phyloP scores from a whole-genome alignment of 192 early-diverging fungal genomes.

The Paraglomus occultum region DNA sequence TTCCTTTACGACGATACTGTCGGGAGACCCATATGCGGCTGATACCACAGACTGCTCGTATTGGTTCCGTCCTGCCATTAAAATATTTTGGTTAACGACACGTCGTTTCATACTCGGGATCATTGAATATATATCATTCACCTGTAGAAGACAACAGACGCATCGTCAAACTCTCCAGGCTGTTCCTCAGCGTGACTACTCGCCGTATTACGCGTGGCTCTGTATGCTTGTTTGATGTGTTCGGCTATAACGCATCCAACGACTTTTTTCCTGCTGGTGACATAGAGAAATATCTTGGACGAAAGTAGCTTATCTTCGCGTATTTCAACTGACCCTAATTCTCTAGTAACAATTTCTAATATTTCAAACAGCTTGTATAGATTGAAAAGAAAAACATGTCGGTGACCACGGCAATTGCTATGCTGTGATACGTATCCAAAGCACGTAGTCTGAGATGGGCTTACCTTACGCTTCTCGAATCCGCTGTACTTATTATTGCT shows the following conservation, averaged over 20 bases:
- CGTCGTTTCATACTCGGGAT: background rate
- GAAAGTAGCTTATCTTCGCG: conserved; percentile 31
- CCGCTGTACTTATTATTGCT: conserved; percentile 33
- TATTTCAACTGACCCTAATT: conserved; percentile 42
- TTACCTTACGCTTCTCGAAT: conserved; percentile 43
- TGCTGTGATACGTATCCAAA: background rate
- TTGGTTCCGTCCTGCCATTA: conserved; percentile 29
- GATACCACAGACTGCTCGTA: conserved; percentile 45
- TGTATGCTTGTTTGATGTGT: conserved; percentile 40
- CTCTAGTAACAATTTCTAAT: conserved; percentile 37
- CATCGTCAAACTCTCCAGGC: background rate
- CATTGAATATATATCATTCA: conserved; percentile 2
- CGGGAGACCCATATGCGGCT: conserved; percentile 47
- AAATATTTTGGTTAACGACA: background rate
- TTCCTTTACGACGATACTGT: conserved; percentile 33
- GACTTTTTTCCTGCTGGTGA: conserved; percentile 43
- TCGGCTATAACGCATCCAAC: conserved; percentile 45
- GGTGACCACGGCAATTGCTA: background rate
- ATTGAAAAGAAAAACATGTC: conserved; percentile 10
- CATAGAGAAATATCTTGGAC: conserved; percentile 45
- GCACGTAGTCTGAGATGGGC: background rate
- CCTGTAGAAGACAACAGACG: conserved; percentile 39
- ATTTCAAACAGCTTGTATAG: conserved; percentile 36
- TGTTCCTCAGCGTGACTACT: conserved; percentile 1
- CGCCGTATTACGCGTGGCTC: conserved; percentile 22